Evolutionary conservation across 1,139 yeast species (phyloP), one percentile per base, ranked within the genome.

Genomic region (Magnusiomyces tetraspermus): DNA sequence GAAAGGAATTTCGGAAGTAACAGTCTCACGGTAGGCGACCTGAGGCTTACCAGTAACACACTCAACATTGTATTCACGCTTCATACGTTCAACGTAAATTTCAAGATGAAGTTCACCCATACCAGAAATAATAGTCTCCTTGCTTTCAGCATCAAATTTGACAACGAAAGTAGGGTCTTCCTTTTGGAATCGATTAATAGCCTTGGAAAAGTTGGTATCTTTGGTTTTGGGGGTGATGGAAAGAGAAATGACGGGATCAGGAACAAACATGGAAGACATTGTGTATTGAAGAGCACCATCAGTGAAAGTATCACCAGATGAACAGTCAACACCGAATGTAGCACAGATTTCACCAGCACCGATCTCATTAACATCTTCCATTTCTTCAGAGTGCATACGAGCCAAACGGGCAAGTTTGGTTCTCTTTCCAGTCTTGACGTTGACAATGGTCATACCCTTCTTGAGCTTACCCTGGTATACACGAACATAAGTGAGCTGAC

Each of bases 261-360:
- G 98, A 57, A 92, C 97, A 71, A 78, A 92, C 98, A 92, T 92
- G 8, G 97, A 87, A 55, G 95, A 82, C 97, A 92, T 90, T 56
- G 97, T 83, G 63, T 85, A 84, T 48, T 78, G 77, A 49, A 60
- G 55, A 38, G 58, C 62, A 50, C 95, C 90, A 63, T 85, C 94
- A 51, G 95, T 85, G 71, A 92, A 92, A 10, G 97, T 89, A 68
- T 92, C 98, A 66, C 99, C 99, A 10, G 98, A 94, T n/a, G 97
- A 85, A 77, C 99, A 92, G 70, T 94, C 98, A 62, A 92, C 85
- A 71, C 99, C 99, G 65, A 94, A 92, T 58, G 98, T 92, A 52
- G 99, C 99, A 74, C 99, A 94, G 63, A 92, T 92, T 73, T 92
- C 98, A 69, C 99, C 99, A 45, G 98, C 92, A 28, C 95, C 94